Evolutionary conservation across 805 yeast species (phyloP).

Genomic region (Wickerhamomyces alni): DNA sequence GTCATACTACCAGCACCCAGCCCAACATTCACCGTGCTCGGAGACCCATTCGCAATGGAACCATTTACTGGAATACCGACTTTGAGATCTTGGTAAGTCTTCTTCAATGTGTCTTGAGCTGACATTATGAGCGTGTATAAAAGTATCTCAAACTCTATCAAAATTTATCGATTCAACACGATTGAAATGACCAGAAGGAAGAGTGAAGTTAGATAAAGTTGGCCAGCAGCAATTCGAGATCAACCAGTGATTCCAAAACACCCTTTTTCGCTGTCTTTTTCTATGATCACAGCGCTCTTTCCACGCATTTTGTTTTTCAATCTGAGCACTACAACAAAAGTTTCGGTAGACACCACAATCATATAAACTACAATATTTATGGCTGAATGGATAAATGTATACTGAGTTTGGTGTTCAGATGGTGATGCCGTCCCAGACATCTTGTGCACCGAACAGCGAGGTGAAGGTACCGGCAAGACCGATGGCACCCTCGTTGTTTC

Average conservation of each 20-base stretch:
- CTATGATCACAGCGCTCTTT: too few species aligned
- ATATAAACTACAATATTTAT: not conserved
- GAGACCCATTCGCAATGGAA: slow-evolving; percentile 5
- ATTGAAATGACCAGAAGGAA: too few species aligned
- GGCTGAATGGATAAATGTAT: too few species aligned
- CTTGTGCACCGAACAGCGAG: slow-evolving; percentile 69
- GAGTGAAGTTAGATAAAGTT: too few species aligned
- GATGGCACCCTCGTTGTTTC: slow-evolving; percentile 68
- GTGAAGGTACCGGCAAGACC: slow-evolving; percentile 85
- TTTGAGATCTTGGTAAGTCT: slow-evolving; percentile 17
- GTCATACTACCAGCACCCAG: slow-evolving; percentile 2
- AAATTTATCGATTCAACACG: too few species aligned
- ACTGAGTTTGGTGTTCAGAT: slow-evolving; percentile 5
- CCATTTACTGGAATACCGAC: slow-evolving; percentile 6
- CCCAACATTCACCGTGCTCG: not conserved
- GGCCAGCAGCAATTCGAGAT: too few species aligned
- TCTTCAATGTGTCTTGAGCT: slow-evolving; percentile 8
- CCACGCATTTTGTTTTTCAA: too few species aligned
- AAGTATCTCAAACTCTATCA: not conserved
- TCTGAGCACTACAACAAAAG: too few species aligned
- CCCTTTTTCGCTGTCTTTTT: too few species aligned
- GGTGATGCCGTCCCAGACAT: slow-evolving; percentile 53
- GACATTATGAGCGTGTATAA: not conserved
- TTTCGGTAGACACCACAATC: not conserved
- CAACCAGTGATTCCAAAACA: too few species aligned